Percentiles rank a stretch among this genome's conserved stretches.
Conservation (phyloP, 768 basidiomycete genomes). For the Obba rivulosa region DNA sequence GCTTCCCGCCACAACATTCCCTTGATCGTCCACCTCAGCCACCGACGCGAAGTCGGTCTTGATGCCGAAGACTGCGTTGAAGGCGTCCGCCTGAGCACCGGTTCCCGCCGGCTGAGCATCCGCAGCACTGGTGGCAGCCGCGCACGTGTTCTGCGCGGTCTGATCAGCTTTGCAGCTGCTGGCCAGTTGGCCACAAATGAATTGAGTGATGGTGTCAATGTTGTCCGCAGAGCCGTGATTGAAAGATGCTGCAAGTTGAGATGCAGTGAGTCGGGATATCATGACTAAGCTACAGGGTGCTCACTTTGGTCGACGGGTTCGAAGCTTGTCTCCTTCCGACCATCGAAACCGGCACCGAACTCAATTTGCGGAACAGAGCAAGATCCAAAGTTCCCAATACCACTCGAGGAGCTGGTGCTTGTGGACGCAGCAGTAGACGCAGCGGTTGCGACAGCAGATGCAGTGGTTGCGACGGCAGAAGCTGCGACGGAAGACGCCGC, state of each 20-base stretch:
- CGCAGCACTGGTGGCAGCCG: constrained; percentile 36
- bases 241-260: constrained; percentile 10
- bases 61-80: constrained; percentile 16
- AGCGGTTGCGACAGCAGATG: constrained; percentile 1
- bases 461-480: constrained; percentile 2
- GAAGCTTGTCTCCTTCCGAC: constrained; percentile 50
- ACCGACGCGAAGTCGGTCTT: constrained; percentile 29
- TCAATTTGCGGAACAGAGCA: constrained; percentile 52
- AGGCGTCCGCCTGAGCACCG: constrained; percentile 19
- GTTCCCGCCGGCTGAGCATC: constrained; percentile 33
- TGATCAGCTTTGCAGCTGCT: constrained; percentile 46
- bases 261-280: no score
- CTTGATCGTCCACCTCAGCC: constrained; percentile 40
- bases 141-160: constrained; percentile 41
- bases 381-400: constrained; percentile 41
- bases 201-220: constrained; percentile 48
- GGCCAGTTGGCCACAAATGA: constrained; percentile 46
- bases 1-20: constrained; percentile 28
- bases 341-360: constrained; percentile 49
- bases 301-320: constrained; percentile 37
- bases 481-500: constrained; percentile 9
- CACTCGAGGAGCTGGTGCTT: constrained; percentile 27
- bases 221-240: constrained; percentile 36
- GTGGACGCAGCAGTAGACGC: constrained; percentile 13
- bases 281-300: no score